Conservation (phyloP, 441 rosid species). For the Erysimum cheiri region DNA sequence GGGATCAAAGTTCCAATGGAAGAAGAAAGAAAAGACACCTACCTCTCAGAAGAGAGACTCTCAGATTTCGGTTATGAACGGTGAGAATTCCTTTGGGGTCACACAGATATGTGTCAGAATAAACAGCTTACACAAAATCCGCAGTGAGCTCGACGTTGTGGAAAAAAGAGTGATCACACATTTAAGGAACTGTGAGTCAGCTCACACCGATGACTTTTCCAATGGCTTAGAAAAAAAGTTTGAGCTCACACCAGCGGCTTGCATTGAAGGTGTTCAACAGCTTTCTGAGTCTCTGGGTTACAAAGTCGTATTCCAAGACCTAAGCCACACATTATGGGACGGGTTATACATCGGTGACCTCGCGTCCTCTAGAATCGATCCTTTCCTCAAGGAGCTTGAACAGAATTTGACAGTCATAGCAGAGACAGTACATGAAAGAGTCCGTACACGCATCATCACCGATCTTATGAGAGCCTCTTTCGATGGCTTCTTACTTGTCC, state of each 20-base stretch:
- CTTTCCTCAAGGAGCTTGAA: conserved; percentile 80
- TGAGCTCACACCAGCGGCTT: conserved; percentile 81
- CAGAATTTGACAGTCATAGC: conserved; percentile 64
- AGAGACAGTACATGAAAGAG: conserved; percentile 78
- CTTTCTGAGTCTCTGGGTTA: conserved; percentile 85
- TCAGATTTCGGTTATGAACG: conserved; percentile 70
- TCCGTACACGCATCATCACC: conserved; percentile 75
- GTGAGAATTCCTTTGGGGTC: conserved; percentile 69
- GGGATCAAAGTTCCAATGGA: conserved; percentile 89
- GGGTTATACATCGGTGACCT: conserved; percentile 86
- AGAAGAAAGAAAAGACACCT: conserved; percentile 86
- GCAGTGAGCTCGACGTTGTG: conserved; percentile 72
- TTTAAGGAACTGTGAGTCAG: conserved; percentile 92
- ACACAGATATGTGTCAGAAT: conserved; percentile 83
- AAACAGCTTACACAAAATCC: conserved; percentile 79
- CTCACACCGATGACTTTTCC: conserved; percentile 84
- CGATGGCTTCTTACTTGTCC: conserved; percentile 88
- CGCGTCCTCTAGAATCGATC: conserved; percentile 74
- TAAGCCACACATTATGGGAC: conserved; percentile 85
- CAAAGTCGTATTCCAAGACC: conserved; percentile 83
- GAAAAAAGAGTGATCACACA: conserved; percentile 91
- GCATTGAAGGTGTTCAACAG: conserved; percentile 88
- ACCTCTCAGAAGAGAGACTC: conserved; percentile 72
- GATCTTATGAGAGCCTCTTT: conserved; percentile 90
- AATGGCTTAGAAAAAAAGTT: conserved; percentile 83